These are phyloP conservation scores for Phialemonium atrogriseum DNA, from an alignment of 2,329 filamentous ascomycete genomes.

Conservation along the genomic window DNA sequence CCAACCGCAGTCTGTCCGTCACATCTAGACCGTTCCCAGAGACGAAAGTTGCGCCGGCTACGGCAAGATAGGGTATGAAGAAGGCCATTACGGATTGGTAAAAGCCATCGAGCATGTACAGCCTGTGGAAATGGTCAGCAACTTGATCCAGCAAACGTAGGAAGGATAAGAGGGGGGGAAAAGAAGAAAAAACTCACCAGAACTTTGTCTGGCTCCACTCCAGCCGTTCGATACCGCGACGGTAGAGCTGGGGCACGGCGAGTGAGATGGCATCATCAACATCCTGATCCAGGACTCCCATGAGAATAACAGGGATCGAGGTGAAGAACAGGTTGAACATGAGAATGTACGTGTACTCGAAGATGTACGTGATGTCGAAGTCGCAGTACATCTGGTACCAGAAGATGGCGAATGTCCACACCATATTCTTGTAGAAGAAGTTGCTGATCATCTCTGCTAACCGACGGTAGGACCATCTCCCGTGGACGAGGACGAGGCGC, in stretches of 20 bases:
- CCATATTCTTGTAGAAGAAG: conserved; percentile 99
- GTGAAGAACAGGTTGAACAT: conserved; percentile 97
- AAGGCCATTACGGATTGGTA: conserved; percentile 94
- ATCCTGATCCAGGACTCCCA: conserved; percentile 95
- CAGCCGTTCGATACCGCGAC: conserved; percentile 86
- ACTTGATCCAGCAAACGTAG: background rate
- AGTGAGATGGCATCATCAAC: conserved; percentile 90
- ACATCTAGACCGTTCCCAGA: conserved; percentile 67
- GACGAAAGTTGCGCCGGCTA: conserved; percentile 59
- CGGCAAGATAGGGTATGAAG: conserved; percentile 83
- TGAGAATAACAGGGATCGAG: conserved; percentile 85
- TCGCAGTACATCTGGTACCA: conserved; percentile 96
- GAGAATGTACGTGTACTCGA: conserved; percentile 96
- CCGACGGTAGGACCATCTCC: conserved; percentile 92
- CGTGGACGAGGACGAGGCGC: conserved; percentile 79
- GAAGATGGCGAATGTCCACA: conserved; percentile 94
- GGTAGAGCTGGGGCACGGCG: conserved; percentile 90
- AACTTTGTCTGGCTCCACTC: conserved; percentile 97
- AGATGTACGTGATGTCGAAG: conserved; percentile 94
- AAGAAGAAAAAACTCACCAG: conserved; percentile 54
- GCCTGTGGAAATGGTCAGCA: conserved; percentile 41
- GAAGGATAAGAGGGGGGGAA: background rate
- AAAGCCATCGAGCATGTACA: conserved; percentile 89
- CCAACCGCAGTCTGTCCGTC: conserved; percentile 74
- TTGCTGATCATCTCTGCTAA: conserved; percentile 92